These are phyloP conservation scores for Fusarium poae DNA, from an alignment of 2,329 filamentous ascomycete species.

Conservation along the genomic window DNA sequence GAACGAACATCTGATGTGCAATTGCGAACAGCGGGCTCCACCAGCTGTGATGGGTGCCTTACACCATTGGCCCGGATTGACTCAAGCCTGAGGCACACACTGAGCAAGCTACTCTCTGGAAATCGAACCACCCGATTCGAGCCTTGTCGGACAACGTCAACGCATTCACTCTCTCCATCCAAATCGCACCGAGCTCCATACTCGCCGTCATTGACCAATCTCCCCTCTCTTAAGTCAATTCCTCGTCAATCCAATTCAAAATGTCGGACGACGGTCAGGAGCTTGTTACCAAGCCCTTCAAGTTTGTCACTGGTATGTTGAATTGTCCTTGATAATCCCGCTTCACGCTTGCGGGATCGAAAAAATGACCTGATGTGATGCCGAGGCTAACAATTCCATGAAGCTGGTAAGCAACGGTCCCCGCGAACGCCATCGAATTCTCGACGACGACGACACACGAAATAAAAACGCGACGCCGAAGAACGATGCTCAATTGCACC, in stretches of 20 bases:
- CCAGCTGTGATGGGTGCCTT: slow-evolving; percentile 52
- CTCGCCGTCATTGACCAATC: slow-evolving; percentile 54
- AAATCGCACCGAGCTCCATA: slow-evolving; percentile 52
- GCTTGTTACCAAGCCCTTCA: slow-evolving; percentile 97
- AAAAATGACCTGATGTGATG: slow-evolving; percentile 55
- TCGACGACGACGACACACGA: slow-evolving; percentile 27
- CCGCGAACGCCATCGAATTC: slow-evolving; percentile 34
- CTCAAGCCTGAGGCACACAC: slow-evolving; percentile 57
- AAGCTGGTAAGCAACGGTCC: slow-evolving; percentile 59
- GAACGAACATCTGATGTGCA: slow-evolving; percentile 55
- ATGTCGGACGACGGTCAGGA: slow-evolving; percentile 88
- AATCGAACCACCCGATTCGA: slow-evolving; percentile 60
- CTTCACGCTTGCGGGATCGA: slow-evolving; percentile 45
- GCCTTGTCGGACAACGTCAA: slow-evolving; percentile 50
- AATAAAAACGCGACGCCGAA: slow-evolving; percentile 34
- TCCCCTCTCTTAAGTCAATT: slow-evolving; percentile 44
- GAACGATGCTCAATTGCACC: slow-evolving; percentile 49
- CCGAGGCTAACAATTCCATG: slow-evolving; percentile 59
- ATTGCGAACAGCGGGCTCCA: slow-evolving; percentile 52
- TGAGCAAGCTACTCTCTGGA: slow-evolving; percentile 46
- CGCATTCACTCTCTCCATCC: slow-evolving; percentile 52
- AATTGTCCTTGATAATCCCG: slow-evolving; percentile 53
- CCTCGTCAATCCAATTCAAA: slow-evolving; percentile 60
- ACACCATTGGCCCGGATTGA: slow-evolving; percentile 51
- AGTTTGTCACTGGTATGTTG: slow-evolving; percentile 97